Base-by-base conservation (phyloP, 441 rosid genomes). In the Raphanus hybrid region DNA sequence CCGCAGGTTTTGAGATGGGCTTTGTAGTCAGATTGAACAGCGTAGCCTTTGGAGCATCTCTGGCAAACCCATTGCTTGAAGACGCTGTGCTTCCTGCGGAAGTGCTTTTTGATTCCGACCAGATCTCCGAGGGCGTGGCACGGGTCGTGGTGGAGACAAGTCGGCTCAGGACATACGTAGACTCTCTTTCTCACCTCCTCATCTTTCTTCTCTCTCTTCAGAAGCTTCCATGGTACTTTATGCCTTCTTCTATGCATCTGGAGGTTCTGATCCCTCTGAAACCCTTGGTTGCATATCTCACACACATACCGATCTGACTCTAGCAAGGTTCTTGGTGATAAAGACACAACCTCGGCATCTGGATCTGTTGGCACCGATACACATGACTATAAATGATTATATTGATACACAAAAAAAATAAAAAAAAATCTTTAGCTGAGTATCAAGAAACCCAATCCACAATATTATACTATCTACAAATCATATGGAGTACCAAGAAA, bases 281-380 rank as follows among this genome's bases (percentile, higher is more conserved):
- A 94, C 8, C 98, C 98, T 77, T 90, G 97, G 87, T 89, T 94
- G 85, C 98, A 94, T 89, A 94, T 94, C 95, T 94, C 98, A 54
- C 98, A 94, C 10, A 94, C 87, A 78, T 92, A 94, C 71, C 88
- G 88, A 81, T 94, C 96, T 29, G 97, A 94, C 81, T 94, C 97
- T 59, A 94, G 78, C 18, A 94, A 84, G 0, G 97, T 94, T 70
- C 84, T 91, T 8, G 98, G 98, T 1, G 98, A 91, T 16, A 94
- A 82, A 26, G 97, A 85, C 8, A 94, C 89, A 62, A 94, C 98
- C 39, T 88, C 97, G 8, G 98, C 97, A 83, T 91, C 98, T 72
- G 98, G 98, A 93, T 91, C 98, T 92, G 57, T 75, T 16, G 9
- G 0, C 67, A 71, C 16, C 9, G 4, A 35, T 34, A 11, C 32